Evolutionary conservation across 2,329 filamentous ascomycete species (phyloP), one percentile per base, ranked within the genome.

Genomic region (Fusarium sterilihyphosum): DNA sequence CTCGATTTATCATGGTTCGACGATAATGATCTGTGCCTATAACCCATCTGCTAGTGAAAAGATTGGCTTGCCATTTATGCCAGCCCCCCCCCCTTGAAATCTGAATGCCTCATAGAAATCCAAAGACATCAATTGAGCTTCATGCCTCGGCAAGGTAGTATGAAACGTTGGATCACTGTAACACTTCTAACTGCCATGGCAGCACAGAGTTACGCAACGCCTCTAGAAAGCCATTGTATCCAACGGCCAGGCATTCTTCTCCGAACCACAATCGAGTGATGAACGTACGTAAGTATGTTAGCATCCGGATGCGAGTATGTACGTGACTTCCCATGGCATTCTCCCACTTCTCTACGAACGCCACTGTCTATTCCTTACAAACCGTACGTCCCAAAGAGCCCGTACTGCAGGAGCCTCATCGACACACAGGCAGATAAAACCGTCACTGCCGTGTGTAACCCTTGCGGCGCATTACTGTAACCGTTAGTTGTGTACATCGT

Each of bases 81-180:
- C 24, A 49, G 31, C 14, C 8, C 26, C 41, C 33, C 20, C 41
- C 52, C 20, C 41, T 46, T 37, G 17, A 33, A 29, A 22, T 29
- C 24, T 29, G 38, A 12, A 44, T 38, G 31, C 31, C 20, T 47
- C 16, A 41, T 26, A 20, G 33, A 50, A 22, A 50, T 53, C 22
- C 16, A 29, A 40, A 60, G 22, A 40, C 35, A 33, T 18, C 33
- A 43, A 31, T 38, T 52, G 49, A 52, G 20, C 54, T 54, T 41
- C 53, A 65, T 57, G 22, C 52, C 35, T 56, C 24, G 26, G 20
- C 37, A 29, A 50, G 52, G 33, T 50, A 60, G 38, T 65, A 73
- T 73, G 72, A 58, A 75, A 70, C 72, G 38, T 59, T 52, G 56
- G 50, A 53, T 47, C 41, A 16, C 22, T 20, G 68, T 73, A 46